Base-by-base conservation (phyloP, 495 filamentous ascomycete genomes). In the Penicillium roqueforti region DNA sequence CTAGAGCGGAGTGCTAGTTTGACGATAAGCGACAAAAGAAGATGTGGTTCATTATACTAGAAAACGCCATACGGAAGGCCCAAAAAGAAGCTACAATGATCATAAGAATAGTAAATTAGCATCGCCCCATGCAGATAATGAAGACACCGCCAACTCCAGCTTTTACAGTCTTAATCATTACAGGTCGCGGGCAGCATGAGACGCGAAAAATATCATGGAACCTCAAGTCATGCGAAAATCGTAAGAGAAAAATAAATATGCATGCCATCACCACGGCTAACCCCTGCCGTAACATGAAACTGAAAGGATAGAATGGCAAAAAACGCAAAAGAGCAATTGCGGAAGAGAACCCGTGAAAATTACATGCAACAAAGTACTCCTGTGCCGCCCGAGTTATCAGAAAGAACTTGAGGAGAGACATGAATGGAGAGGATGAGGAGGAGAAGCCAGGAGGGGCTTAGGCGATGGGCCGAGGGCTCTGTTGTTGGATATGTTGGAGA, bases 401-500 rank as follows among this genome's bases (percentile, higher is more conserved):
- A 55, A 42, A 25, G 38, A 44, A 41, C 26, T 62, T 49, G 55
- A 49, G 48, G 51, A 59, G 34, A 57, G 44, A 37, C 13, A 31
- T 44, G 43, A 39, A 34, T 22, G 19, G 45, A 57, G 40, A 54
- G 38, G 44, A 39, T 20, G 56, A 19, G 40, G 14, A 50, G n/a
- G 47, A 42, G 32, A 34, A n/a, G 22, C 22, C 39, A 25, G 49
- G 54, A 47, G 58, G 37, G 51, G 63, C 59, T 59, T 71, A 76
- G 31, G 72, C 53, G 40, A 72, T 59, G 5, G 69, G 66, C 48
- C 75, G 67, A 45, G 75, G 75, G 67, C 75, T 77, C 61, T 77
- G 75, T 53, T 77, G 75, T 56, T 77, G 75, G 44, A 77, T 77
- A 42, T 77, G 75, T 53, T 75, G 73, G 46, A 77, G 69, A 52